These are phyloP conservation scores for Metarhizium guizhouense DNA, from an alignment of 2,329 filamentous ascomycete species.

Conservation along the genomic window DNA sequence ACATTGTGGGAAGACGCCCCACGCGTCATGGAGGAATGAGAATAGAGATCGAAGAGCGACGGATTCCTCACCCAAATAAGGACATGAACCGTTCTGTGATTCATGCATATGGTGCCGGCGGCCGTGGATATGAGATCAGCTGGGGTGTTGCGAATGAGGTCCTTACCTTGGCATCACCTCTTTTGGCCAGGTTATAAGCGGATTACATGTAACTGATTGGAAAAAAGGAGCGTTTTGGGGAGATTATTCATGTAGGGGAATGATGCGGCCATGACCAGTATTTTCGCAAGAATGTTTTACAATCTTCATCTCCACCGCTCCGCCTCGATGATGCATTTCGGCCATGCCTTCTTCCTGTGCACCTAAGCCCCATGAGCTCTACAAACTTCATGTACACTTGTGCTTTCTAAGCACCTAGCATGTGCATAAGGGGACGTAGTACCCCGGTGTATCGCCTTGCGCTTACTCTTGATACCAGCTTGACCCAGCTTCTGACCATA, in stretches of 20 bases:
- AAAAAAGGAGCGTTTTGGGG: no score
- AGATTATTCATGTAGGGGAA: no score
- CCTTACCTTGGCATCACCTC: conserved; percentile 11
- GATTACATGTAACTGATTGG: not conserved
- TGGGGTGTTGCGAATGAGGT: conserved; percentile 48
- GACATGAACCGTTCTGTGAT: conserved; percentile 16
- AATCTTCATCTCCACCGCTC: not conserved
- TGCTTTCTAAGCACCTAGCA: not conserved
- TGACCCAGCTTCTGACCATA: no score
- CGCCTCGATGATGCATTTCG: not conserved
- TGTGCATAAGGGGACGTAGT: conserved; percentile 1
- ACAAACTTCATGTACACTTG: not conserved
- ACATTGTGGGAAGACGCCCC: conserved; percentile 36
- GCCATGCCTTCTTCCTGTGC: not conserved
- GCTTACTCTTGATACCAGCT: no score
- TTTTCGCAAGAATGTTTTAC: not conserved
- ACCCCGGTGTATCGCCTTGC: no score
- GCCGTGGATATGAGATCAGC: conserved; percentile 49
- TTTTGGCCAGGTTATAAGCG: not conserved
- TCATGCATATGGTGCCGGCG: conserved; percentile 51
- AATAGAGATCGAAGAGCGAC: conserved; percentile 38
- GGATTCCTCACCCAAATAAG: not conserved
- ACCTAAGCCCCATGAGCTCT: not conserved
- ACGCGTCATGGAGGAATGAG: conserved; percentile 38
- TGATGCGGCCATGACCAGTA: not conserved